Evolutionary conservation across 1,284 basidiomycete species (phyloP).

Genomic region (Boletus putidus): DNA sequence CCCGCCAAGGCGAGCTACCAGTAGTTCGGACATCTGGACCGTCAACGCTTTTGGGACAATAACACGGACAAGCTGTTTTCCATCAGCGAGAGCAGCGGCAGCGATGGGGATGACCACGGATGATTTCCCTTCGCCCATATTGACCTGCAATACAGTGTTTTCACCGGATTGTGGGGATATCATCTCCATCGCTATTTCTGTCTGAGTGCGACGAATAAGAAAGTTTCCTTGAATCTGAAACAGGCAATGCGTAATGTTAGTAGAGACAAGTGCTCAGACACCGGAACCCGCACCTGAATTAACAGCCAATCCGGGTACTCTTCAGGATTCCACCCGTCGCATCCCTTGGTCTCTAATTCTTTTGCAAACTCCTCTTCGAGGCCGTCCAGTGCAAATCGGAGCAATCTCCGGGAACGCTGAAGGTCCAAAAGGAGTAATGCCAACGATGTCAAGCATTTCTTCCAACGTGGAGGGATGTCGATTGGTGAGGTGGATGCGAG

Average conservation of each 20-base stretch:
- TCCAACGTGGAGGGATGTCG: conserved; percentile 29
- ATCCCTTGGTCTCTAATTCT: conserved; percentile 21
- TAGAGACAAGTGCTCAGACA: not conserved
- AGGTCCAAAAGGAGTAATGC: conserved; percentile 33
- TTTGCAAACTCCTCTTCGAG: not conserved
- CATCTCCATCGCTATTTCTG: conserved; percentile 46
- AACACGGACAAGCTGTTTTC: conserved; percentile 46
- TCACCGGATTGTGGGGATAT: conserved; percentile 39
- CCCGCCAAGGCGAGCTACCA: conserved; percentile 47
- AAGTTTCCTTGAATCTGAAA: conserved; percentile 46
- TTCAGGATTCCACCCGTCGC: conserved; percentile 19
- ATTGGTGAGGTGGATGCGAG: conserved; percentile 19
- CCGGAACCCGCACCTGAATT: conserved; percentile 41
- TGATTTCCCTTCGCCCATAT: conserved; percentile 6
- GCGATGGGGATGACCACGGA: conserved; percentile 49
- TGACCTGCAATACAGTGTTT: not conserved
- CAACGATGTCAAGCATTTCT: conserved; percentile 25
- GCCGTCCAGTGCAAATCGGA: not conserved
- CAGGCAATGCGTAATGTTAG: not conserved
- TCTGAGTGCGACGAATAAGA: conserved; percentile 42
- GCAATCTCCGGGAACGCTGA: conserved; percentile 31
- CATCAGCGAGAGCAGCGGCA: conserved; percentile 44
- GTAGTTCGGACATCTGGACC: conserved; percentile 49
- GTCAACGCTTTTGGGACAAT: conserved; percentile 48
- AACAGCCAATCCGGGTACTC: conserved; percentile 45